Evolutionary conservation across 257 asterid genomes (phyloP), one percentile per base, ranked within the genome.

Genomic region (Penstemon eatonii): DNA sequence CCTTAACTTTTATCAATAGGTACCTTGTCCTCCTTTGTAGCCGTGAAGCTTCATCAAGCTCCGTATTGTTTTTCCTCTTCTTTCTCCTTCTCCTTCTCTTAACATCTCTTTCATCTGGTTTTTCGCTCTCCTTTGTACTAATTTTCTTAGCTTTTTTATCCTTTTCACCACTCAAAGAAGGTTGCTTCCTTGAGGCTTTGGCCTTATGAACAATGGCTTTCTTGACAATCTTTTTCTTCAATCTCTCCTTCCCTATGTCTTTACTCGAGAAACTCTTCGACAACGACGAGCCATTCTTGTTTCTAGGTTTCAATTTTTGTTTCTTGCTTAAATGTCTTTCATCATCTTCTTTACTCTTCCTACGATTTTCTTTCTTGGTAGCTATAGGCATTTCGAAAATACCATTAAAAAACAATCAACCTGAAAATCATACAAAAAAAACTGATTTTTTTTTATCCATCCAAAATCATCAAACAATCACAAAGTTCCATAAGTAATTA

Each of bases 1-100:
- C 78, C 84, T 90, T 93, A 80, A 90, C 80, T 83, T 90, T 93
- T 55, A 93, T 78, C 76, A 90, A 78, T 63, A 93, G 80, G 81
- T 89, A 88, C 76, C 90, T 82, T 43, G 97, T 87, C 88, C 97
- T 85, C 85, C 91, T 88, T 61, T 90, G 99, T 74, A 90, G 73
- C 57, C 92, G 87, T 33, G 87, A 84, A 71, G 96, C 95, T 73
- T 93, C 97, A 79, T 93, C 97, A 37, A 81, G 86, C 79, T 82
- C 91, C 60, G 53, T 76, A 15, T 75, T 85, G 13, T 57, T 79
- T 67, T 80, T 85, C 53, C 78, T 79, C 81, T 80, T 89, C 78
- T 84, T 87, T 71, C 67, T 80, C 79, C 79, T 87, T 73, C 79
- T 72, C 73, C 72, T 76, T 72, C 72, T 82, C 78, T 78, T 86